Evolutionary conservation across 352 stramenopile genomes (phyloP), one percentile per base, ranked within the genome.

Genomic region (Saprolegnia parasitica): DNA sequence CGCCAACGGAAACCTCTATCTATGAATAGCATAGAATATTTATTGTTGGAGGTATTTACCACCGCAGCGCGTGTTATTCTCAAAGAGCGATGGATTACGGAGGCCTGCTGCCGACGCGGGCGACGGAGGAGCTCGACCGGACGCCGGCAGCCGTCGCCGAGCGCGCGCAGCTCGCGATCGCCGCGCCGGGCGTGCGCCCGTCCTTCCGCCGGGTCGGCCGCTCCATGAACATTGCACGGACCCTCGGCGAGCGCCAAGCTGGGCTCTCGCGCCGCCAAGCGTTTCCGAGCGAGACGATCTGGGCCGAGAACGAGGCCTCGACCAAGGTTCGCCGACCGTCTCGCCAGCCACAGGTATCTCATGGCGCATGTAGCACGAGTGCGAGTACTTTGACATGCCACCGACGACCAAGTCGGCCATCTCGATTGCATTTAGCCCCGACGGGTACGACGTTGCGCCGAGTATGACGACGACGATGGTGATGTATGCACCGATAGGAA

Each of bases 401-500:
- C 82, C 86, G 55, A 95, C 84, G 47, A 95, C 86, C 73, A 91
- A 92, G 72, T 95, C 86, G 10, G 92, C 86, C 24, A 95, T 95
- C 60, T 95, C 86, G 29, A 95, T 95, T 56, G 84, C 86, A 37
- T 91, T 95, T 68, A 93, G 84, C 78, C 84, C 86, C 21, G 84
- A 95, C 65, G 86, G 86, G 86, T 94, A 60, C 50, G 72, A 57
- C 29, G 56, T 10, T 39, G 47, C 47, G n/a, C n/a, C 73, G 40
- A 49, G 57, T n/a, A n/a, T n/a, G n/a, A n/a, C 47, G 45, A 39
- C 26, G 37, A 52, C 23, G n/a, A n/a, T n/a, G n/a, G n/a, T n/a
- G n/a, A 40, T 57, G 8, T 21, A 39, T 46, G 26, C 4, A 9
- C 39, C 1, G 67, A 37, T 65, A 93, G 87, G 55, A 92, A 92